Percentiles rank a stretch among this genome's conserved stretches.
Conservation (phyloP, 495 filamentous ascomycete genomes). For the Cenococcum geophilum region DNA sequence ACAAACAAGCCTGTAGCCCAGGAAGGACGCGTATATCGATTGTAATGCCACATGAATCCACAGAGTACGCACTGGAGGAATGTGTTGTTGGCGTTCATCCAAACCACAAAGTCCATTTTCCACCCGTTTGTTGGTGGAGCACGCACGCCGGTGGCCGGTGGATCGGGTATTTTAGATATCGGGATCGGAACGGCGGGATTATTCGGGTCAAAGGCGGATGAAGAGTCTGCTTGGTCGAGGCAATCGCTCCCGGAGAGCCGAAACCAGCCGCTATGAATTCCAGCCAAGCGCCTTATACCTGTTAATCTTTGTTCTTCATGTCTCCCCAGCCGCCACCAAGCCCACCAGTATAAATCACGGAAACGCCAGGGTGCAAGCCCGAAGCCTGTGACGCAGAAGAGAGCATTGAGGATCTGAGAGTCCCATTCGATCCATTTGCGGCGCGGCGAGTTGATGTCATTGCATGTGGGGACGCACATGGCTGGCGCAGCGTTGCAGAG, state of each 20-base stretch:
- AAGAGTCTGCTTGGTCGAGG: constrained; percentile 18
- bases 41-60: constrained; percentile 74
- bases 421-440: constrained; percentile 80
- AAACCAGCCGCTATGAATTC: constrained; percentile 65
- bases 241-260: constrained; percentile 52
- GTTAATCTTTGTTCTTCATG: constrained; percentile 38
- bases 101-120: constrained; percentile 78
- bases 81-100: constrained; percentile 68
- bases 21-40: constrained; percentile 57
- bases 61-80: constrained; percentile 65
- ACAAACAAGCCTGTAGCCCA: constrained; percentile 75
- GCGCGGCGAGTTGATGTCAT: constrained; percentile 65
- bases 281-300: constrained; percentile 56
- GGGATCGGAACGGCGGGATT: constrained; percentile 52
- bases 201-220: constrained; percentile 20
- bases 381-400: constrained; percentile 84
- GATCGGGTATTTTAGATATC: constrained; percentile 46
- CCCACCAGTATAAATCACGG: constrained; percentile 65
- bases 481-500: constrained; percentile 67
- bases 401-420: constrained; percentile 76
- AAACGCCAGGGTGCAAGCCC: constrained; percentile 82
- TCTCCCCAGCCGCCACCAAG: constrained; percentile 52
- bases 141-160: constrained; percentile 56
- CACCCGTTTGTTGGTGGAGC: constrained; percentile 61
- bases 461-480: constrained; percentile 72